Conservation (phyloP, 306 rosid genomes). For the Sesbania bispinosa region DNA sequence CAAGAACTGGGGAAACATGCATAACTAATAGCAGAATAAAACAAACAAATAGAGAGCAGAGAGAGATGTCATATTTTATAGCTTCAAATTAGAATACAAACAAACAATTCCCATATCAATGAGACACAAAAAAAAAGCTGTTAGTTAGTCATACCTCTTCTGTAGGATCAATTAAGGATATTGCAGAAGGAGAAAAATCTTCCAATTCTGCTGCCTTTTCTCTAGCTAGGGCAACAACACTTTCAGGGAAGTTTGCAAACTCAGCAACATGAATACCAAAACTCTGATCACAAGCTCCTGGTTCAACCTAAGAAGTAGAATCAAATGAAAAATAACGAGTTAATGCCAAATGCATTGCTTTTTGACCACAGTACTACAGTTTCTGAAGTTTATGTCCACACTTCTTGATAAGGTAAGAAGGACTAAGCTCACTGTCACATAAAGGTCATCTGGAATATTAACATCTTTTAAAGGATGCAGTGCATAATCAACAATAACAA, state of each 20-base stretch:
- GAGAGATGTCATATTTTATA: neutral
- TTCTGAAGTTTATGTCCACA: slow-evolving; percentile 10
- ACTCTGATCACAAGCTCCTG: slow-evolving; percentile 99
- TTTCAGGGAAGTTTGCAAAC: slow-evolving; percentile 92
- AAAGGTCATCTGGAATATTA: neutral
- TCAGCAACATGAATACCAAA: slow-evolving; percentile 98
- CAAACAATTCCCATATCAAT: neutral
- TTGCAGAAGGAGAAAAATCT: slow-evolving; percentile 74
- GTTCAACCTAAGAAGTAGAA: slow-evolving; percentile 72
- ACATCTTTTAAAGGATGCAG: slow-evolving; percentile 1
- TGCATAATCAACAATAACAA: slow-evolving; percentile 7
- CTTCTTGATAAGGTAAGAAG: neutral
- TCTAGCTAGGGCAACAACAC: slow-evolving; percentile 86
- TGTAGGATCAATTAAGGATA: slow-evolving; percentile 33
- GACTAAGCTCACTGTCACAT: neutral
- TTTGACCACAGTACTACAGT: slow-evolving; percentile 2
- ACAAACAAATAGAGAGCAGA: neutral
- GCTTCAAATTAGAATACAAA: neutral
- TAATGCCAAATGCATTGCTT: slow-evolving; percentile 5
- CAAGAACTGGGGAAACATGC: neutral
- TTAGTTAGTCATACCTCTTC: slow-evolving; percentile 46
- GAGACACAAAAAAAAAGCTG: neutral
- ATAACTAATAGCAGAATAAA: neutral
- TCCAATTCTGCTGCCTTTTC: slow-evolving; percentile 96
- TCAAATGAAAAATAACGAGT: slow-evolving; percentile 13